Evolutionary conservation across 2,329 filamentous ascomycete species (phyloP), one percentile per base, ranked within the genome.

Genomic region (Diaporthe batatas): DNA sequence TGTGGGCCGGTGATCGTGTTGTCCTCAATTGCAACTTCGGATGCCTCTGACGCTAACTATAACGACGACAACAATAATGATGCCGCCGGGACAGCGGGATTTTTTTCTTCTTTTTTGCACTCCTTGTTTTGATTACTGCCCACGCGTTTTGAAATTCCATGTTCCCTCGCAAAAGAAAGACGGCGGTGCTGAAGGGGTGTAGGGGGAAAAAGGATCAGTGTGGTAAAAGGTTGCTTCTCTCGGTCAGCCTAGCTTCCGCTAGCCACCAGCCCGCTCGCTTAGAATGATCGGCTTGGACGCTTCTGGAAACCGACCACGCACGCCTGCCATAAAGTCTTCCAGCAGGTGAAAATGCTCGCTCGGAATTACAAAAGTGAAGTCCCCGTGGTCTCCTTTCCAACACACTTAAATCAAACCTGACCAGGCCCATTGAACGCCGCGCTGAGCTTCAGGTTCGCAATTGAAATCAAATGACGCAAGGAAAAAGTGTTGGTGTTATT

Each of bases 371-470:
- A 39, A 39, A 18, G n/a, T 12, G 2, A 67, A 53, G 47, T 53
- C 16, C 23, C 68, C 23, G 68, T 57, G 39, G 47, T 70, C 34
- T 62, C 47, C 25, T 54, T 39, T 62, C 25, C 62, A 67, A 53
- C 62, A 39, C 47, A 25, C 32, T 51, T 70, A n/a, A 34, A 70
- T 70, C 68, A 70, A 59, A 70, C 68, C 39, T 62, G 51, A 23
- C 55, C 59, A 62, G 69, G 49, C 44, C 64, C 70, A 36, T 58
- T 74, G 64, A 74, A 72, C 72, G 72, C 72, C 72, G 72, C 72
- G 72, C 72, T 74, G 64, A 69, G 62, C 49, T 70, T 51, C 57
- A 72, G 62, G 47, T 68, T 57, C 47, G 72, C 65, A 59, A 69
- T 25, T 16, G 70, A 65, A 71, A 62, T 72, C 57, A 65, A 51